Percentiles rank a stretch among this genome's conserved stretches.
Conservation (phyloP, 2,329 filamentous ascomycete species). For the Phoma sp. region DNA sequence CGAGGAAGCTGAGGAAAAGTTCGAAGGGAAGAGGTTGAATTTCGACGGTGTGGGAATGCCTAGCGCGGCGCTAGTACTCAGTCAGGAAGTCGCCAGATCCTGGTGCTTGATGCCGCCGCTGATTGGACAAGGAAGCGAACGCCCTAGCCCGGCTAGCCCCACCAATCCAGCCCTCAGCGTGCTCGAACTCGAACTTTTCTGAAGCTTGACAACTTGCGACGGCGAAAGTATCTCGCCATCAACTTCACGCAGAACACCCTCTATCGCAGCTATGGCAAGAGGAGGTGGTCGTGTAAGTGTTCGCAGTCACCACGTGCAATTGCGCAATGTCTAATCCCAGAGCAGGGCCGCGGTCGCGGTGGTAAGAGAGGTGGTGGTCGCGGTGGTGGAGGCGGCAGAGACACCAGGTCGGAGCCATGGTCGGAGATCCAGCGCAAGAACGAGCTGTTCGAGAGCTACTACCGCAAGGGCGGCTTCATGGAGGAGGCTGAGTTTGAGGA, state of each 20-base stretch:
- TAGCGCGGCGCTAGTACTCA: no score
- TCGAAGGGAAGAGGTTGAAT: slow-evolving; percentile 1
- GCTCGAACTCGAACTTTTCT: slow-evolving; percentile 38
- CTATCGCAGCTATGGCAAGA: slow-evolving; percentile 37
- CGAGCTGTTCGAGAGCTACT: slow-evolving; percentile 84
- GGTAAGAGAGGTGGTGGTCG: slow-evolving; percentile 41
- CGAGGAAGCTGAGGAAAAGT: slow-evolving; percentile 34
- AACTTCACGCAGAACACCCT: slow-evolving; percentile 15
- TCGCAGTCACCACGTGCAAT: slow-evolving; percentile 8
- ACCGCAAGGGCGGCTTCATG: slow-evolving; percentile 74
- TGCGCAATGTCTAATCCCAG: slow-evolving; percentile 19
- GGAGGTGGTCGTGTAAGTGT: slow-evolving; percentile 37
- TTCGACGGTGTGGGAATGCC: no score
- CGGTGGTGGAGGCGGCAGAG: slow-evolving; percentile 38
- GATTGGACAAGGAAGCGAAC: background rate
- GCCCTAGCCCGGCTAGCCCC: slow-evolving; percentile 10
- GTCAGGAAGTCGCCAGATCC: no score
- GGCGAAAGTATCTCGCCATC: slow-evolving; percentile 20
- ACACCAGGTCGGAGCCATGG: slow-evolving; percentile 49
- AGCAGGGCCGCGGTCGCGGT: slow-evolving; percentile 41
- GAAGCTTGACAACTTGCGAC: slow-evolving; percentile 32
- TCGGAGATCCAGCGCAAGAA: slow-evolving; percentile 76
- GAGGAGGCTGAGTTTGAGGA: slow-evolving; percentile 77
- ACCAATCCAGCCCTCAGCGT: slow-evolving; percentile 18
- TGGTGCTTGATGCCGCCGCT: no score